A percentile compares a stretch with the other conserved stretches of the same genome.
These are phyloP conservation scores for Colletotrichum salicis DNA, from an alignment of 2,329 filamentous ascomycete genomes.

Conservation along the genomic window DNA sequence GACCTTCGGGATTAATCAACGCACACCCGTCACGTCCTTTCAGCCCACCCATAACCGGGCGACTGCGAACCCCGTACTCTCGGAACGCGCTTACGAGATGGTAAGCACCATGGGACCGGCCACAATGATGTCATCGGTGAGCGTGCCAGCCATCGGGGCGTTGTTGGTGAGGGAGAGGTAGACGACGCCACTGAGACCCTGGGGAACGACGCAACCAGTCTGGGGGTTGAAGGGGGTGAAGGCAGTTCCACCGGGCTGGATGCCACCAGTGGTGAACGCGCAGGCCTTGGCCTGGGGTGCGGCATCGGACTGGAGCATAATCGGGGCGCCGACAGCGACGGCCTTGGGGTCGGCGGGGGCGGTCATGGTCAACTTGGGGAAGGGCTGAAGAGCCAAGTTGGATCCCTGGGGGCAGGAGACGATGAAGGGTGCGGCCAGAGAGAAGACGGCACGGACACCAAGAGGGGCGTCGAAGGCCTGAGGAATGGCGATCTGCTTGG, in stretches of 20 bases:
- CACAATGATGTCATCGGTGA: conserved; percentile 72
- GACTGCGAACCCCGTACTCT: background rate
- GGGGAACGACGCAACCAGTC: conserved; percentile 69
- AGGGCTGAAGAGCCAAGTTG: conserved; percentile 70
- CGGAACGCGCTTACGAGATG: conserved; percentile 52
- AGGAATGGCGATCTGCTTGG: conserved; percentile 68
- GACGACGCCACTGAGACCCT: conserved; percentile 70
- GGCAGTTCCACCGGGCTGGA: conserved; percentile 65
- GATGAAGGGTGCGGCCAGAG: conserved; percentile 79
- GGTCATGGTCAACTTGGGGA: conserved; percentile 66
- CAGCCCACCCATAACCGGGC: background rate
- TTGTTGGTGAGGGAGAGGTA: conserved; percentile 74
- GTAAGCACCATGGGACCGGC: conserved; percentile 72
- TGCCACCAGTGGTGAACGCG: conserved; percentile 72
- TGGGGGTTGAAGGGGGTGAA: conserved; percentile 67
- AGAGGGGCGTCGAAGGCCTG: conserved; percentile 78
- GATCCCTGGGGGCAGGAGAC: conserved; percentile 73
- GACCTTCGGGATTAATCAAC: conserved; percentile 33
- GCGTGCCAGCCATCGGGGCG: conserved; percentile 58
- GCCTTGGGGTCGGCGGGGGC: conserved; percentile 57
- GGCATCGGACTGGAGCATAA: conserved; percentile 62
- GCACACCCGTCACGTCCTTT: conserved; percentile 22
- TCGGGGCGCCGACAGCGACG: conserved; percentile 51
- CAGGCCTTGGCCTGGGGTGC: conserved; percentile 67
- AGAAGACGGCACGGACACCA: conserved; percentile 75